Evolutionary conservation across 2,329 filamentous ascomycete species (phyloP).

Genomic region (Penicillium sp.): DNA sequence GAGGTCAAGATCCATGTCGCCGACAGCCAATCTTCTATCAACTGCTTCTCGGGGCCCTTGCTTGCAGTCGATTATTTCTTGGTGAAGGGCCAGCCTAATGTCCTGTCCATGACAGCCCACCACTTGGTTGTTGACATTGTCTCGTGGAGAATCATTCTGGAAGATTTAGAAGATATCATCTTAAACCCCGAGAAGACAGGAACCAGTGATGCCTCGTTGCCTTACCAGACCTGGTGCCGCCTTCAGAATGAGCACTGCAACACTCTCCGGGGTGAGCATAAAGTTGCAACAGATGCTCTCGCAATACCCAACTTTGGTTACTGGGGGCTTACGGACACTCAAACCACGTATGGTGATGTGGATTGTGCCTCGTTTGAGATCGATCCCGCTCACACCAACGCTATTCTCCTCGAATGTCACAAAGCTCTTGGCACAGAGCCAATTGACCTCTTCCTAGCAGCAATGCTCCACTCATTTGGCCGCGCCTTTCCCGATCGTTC

Average conservation of each 20-base stretch:
- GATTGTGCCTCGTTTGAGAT: slow-evolving; percentile 38
- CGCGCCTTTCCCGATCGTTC: slow-evolving; percentile 44
- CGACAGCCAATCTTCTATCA: slow-evolving; percentile 36
- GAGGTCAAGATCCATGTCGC: slow-evolving; percentile 28
- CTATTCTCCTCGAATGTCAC: slow-evolving; percentile 36
- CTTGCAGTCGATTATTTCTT: slow-evolving; percentile 46
- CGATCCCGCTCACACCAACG: slow-evolving; percentile 27
- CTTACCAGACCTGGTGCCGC: slow-evolving; percentile 41
- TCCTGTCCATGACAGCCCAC: slow-evolving; percentile 40
- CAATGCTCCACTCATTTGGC: slow-evolving; percentile 47
- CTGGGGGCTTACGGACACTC: slow-evolving; percentile 35
- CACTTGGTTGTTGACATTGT: slow-evolving; percentile 44
- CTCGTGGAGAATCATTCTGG: slow-evolving; percentile 42
- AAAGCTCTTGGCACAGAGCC: slow-evolving; percentile 36
- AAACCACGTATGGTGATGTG: slow-evolving; percentile 39
- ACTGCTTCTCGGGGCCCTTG: slow-evolving; percentile 40
- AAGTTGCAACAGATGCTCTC: slow-evolving; percentile 19
- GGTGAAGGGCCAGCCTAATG: slow-evolving; percentile 29
- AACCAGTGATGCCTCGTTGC: slow-evolving; percentile 29
- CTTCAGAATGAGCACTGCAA: slow-evolving; percentile 32
- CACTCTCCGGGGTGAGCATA: slow-evolving; percentile 13
- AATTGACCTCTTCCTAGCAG: slow-evolving; percentile 39
- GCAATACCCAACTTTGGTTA: slow-evolving; percentile 36
- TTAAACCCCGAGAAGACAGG: slow-evolving; percentile 28
- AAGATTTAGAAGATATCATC: slow-evolving; percentile 41